Evolutionary conservation across 73 alveolate species (phyloP).

Genomic region (Halteria grandinella): DNA sequence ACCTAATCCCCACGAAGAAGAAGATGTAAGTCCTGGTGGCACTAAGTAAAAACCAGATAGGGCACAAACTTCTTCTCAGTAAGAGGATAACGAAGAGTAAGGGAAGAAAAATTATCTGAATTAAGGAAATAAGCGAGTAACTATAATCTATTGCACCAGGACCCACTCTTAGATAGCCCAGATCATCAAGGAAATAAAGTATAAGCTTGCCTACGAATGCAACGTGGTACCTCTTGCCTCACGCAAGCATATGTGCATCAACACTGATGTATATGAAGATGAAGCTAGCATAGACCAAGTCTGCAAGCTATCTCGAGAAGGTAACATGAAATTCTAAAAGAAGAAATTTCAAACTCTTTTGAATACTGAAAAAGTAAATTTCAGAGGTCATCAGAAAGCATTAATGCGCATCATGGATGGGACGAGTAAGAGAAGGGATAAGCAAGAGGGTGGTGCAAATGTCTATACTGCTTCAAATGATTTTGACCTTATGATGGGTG

Average conservation of each 20-base stretch:
- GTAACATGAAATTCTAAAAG: neutral
- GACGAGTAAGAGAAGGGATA: neutral
- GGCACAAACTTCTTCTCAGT: neutral
- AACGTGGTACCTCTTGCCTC: constrained; percentile 25
- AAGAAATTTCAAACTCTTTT: neutral
- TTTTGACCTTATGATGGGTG: too few species aligned
- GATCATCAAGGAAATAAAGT: constrained; percentile 24
- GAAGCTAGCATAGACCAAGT: neutral
- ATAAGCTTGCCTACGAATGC: constrained; percentile 31
- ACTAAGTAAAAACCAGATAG: neutral
- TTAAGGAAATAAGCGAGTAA: constrained; percentile 3
- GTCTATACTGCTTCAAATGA: too few species aligned
- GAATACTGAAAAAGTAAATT: constrained; percentile 12
- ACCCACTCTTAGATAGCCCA: constrained; percentile 37
- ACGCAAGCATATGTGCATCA: constrained; percentile 11
- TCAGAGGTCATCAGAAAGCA: constrained; percentile 24
- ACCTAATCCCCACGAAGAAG: constrained; percentile 25
- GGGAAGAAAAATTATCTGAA: neutral
- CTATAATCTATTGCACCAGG: constrained; percentile 47
- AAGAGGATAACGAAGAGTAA: neutral
- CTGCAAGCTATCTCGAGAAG: neutral
- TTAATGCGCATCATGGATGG: constrained; percentile 28
- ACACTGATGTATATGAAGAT: constrained; percentile 6
- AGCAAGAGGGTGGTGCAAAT: too few species aligned
- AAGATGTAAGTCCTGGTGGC: constrained; percentile 32